Evolutionary conservation across 805 yeast species (phyloP), one percentile per base, ranked within the genome.

Genomic region (Sugiyamaella mastotermitis): DNA sequence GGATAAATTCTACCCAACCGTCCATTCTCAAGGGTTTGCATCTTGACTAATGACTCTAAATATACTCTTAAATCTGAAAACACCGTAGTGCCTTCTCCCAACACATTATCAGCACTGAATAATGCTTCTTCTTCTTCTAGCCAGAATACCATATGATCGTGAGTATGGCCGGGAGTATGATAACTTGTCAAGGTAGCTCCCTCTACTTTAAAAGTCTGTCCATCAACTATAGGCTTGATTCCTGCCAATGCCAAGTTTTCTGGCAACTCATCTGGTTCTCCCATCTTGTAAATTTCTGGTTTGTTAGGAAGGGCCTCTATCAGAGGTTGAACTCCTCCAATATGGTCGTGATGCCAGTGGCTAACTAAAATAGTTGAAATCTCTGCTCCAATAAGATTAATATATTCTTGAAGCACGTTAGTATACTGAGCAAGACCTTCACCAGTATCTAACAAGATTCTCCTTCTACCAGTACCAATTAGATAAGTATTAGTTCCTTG

Each of bases 401-500:
- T 41, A 37, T 56, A 56, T 7, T 43, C 23, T 15, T 32, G 8
- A 20, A 61, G 49, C 30, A 50, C 42, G 11, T 40, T 30, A 4
- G 49, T 36, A 40, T 61, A 62, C 32, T 48, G 59, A 3, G 43
- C 42, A 13, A 32, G 35, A 7, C 64, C 66, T 16, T 56, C 60
- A 14, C 66, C 66, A 9, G 65, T 56, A 38, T 62, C 67, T 9
- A 62, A 39, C 21, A 62, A 53, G 14, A 62, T 35, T 24, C 65
- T 48, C 14, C 46, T 40, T 8, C 31, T 34, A 13, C 65, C 65
- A 10, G 43, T 28, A 15, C 67, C 67, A 5, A 62, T 45, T 8
- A 62, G 50, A 46, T 62, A 62, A 3, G 67, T 62, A 47, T 62
- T 62, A 7, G 66, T 62, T 19, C 67, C 67, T 38, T 62, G 66